phyloP scores from a whole-genome alignment of 306 rosid species.

The Comarum palustre region DNA sequence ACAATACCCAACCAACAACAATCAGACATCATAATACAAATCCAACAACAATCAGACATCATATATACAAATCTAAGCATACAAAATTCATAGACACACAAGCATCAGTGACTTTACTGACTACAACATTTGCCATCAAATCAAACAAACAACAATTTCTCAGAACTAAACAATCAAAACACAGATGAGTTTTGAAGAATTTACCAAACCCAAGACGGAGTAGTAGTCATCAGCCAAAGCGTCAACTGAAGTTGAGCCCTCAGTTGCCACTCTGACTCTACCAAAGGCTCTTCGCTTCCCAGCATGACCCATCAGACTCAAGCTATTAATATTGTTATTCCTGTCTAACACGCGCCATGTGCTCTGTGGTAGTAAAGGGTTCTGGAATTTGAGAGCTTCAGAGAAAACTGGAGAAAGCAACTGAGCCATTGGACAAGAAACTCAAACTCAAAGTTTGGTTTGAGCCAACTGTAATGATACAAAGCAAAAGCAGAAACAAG shows the following conservation, averaged over 20 bases:
- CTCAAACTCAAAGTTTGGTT: not conserved
- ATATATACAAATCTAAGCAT: slow-evolving; percentile 1
- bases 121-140: not conserved
- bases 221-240: slow-evolving; percentile 80
- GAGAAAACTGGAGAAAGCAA: slow-evolving; percentile 60
- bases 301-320: slow-evolving; percentile 32
- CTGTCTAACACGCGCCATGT: slow-evolving; percentile 42
- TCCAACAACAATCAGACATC: too few species aligned
- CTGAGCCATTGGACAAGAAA: slow-evolving; percentile 51
- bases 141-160: not conserved
- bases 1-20: slow-evolving; percentile 16
- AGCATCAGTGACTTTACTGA: not conserved
- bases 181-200: slow-evolving; percentile 15
- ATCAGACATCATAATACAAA: slow-evolving; percentile 25
- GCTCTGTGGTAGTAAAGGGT: slow-evolving; percentile 33
- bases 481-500: not conserved
- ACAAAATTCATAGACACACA: not conserved
- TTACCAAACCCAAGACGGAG: slow-evolving; percentile 89
- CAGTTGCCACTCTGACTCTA: slow-evolving; percentile 58
- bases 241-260: slow-evolving; percentile 38
- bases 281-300: slow-evolving; percentile 42
- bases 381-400: slow-evolving; percentile 57
- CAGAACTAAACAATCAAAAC: slow-evolving; percentile 6
- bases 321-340: slow-evolving; percentile 26
- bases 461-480: not conserved